Conservation (phyloP, 257 asterid genomes). For the Solanum chilense region DNA sequence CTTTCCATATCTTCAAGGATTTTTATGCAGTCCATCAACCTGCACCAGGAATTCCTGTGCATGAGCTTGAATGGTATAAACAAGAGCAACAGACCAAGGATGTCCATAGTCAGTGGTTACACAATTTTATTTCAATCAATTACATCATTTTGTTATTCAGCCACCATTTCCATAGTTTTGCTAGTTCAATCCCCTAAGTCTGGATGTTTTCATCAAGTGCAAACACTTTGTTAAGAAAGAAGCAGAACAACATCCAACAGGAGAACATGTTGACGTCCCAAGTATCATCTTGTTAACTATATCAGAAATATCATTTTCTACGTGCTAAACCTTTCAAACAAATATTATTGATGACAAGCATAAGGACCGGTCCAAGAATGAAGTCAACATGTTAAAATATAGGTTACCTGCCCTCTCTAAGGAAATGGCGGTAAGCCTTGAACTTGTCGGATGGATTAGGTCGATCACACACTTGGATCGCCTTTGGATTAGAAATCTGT, state of each 20-base stretch:
- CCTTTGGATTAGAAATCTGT: slow-evolving; percentile 35
- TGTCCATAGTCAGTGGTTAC: background rate
- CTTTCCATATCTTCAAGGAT: slow-evolving; percentile 84
- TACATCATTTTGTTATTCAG: background rate
- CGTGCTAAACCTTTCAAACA: background rate
- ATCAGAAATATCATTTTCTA: background rate
- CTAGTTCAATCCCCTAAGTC: background rate
- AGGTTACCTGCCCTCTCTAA: slow-evolving; percentile 79
- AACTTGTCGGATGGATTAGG: slow-evolving; percentile 43
- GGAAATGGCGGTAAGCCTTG: slow-evolving; percentile 59
- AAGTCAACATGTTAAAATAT: background rate
- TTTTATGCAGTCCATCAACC: slow-evolving; percentile 73
- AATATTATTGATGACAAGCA: background rate
- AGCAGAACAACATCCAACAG: background rate
- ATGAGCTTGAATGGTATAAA: background rate
- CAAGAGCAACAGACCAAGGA: background rate
- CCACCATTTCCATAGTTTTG: background rate
- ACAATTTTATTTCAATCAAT: background rate
- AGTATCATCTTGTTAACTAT: background rate
- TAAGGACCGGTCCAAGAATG: background rate
- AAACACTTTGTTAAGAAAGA: background rate
- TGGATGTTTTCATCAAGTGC: background rate
- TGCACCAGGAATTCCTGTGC: slow-evolving; percentile 9
- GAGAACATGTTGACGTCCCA: background rate
- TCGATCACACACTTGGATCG: slow-evolving; percentile 24